Evolutionary conservation across 805 yeast genomes (phyloP), one percentile per base, ranked within the genome.

Genomic region (Nakazawaea laoshanensis): DNA sequence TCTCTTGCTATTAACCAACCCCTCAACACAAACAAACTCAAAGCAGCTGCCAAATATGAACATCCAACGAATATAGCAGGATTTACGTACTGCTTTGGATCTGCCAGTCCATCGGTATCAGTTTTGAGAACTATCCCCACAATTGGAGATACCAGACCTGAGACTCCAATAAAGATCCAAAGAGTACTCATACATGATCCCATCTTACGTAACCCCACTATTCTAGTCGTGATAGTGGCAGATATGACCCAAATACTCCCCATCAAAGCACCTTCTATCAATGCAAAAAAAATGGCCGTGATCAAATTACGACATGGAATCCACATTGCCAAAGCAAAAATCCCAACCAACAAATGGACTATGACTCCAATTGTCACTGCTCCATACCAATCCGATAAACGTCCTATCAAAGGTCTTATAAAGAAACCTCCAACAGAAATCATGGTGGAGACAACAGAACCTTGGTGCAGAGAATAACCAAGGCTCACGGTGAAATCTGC

Each of bases 21-120:
- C 47, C 85, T 59, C 35, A 74, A 44, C 3, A 70, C 21, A 33
- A 67, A 50, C 26, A 73, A 49, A 14, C 50, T 35, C 1, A 61
- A 19, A 2, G 71, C 63, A 8, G 74, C 67, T 8, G 55, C 70
- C 14, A 70, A 38, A 47, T 68, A 77, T 4, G 68, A 55, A n/a
- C 59, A 47, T 0, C 85, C 86, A 14, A 76, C 69, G 48, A 77
- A 77, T 1, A 77, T 60, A 1, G 77, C 61, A 7, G 80, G 72
- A 40, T 70, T 45, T 15, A 53, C 45, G 52, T 75, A 78, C 43
- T 67, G 74, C 7, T 56, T 50, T 5, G 76, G 67, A 25, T 59
- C 59, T 15, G 45, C 41, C 3, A 50, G 39, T 7, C 14, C n/a
- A 6, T 7, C 12, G 7, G 26, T 32, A 7, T 52, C 50, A 15